These are phyloP conservation scores for Colletotrichum tropicale DNA, from an alignment of 2,329 filamentous ascomycete genomes.

Conservation along the genomic window DNA sequence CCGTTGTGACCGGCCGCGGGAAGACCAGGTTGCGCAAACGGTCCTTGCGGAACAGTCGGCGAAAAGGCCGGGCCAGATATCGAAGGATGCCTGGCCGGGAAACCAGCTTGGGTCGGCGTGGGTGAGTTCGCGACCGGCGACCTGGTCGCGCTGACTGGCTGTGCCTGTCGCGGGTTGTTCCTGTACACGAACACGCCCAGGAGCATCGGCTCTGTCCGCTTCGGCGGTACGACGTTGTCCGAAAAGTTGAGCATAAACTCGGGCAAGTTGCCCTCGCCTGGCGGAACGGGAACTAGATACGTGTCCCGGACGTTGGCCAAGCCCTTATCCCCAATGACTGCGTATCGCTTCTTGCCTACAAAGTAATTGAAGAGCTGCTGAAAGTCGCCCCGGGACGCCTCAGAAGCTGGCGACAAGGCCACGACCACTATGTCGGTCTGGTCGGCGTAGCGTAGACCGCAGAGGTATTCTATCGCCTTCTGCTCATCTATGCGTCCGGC, in stretches of 20 bases:
- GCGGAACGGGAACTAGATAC: conserved; percentile 85
- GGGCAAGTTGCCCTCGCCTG: conserved; percentile 73
- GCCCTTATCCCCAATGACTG: conserved; percentile 81
- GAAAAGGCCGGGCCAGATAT: conserved; percentile 58
- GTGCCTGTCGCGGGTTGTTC: conserved; percentile 52
- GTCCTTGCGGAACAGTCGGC: conserved; percentile 38
- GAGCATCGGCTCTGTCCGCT: conserved; percentile 76
- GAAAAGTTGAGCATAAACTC: conserved; percentile 90
- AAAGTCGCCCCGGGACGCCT: conserved; percentile 67
- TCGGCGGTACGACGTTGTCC: conserved; percentile 77
- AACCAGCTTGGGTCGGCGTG: conserved; percentile 38
- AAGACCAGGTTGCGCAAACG: conserved; percentile 15
- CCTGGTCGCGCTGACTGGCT: conserved; percentile 27
- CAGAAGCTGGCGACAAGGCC: conserved; percentile 68
- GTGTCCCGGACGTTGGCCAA: conserved; percentile 82
- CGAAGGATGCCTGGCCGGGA: conserved; percentile 49
- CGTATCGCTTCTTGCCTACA: conserved; percentile 79
- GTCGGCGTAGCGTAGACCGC: conserved; percentile 80
- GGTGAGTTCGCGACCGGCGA: conserved; percentile 29
- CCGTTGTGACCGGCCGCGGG: neutral
- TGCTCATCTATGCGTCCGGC: conserved; percentile 82
- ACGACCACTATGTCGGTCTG: conserved; percentile 86
- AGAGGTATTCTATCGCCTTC: conserved; percentile 89
- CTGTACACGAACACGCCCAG: conserved; percentile 86
- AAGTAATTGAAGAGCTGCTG: conserved; percentile 89